These are phyloP conservation scores for Narthecium ossifragum DNA, from an alignment of 106 monocot genomes.

Conservation along the genomic window DNA sequence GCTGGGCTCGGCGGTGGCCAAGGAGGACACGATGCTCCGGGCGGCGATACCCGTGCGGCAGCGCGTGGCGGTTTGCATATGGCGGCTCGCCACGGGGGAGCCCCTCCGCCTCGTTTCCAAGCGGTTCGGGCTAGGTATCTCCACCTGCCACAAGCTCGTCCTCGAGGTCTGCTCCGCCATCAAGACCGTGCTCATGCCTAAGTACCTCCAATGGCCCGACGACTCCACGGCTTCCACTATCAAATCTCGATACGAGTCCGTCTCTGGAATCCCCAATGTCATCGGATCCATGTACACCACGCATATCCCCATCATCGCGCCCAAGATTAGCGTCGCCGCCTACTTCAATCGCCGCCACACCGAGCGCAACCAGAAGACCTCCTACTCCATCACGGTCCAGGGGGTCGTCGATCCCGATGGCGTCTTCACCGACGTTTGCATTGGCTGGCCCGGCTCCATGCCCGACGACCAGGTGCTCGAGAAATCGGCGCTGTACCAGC, in stretches of 20 bases:
- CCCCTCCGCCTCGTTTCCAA: slow-evolving; percentile 62
- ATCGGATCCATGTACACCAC: slow-evolving; percentile 90
- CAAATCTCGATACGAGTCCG: slow-evolving; percentile 25
- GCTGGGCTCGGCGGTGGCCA: slow-evolving; percentile 46
- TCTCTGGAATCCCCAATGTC: slow-evolving; percentile 57
- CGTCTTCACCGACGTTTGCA: slow-evolving; percentile 54
- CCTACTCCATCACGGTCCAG: slow-evolving; percentile 55
- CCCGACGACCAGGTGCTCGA: slow-evolving; percentile 47
- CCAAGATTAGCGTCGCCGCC: slow-evolving; percentile 46
- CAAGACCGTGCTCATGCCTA: slow-evolving; percentile 71
- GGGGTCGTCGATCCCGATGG: slow-evolving; percentile 45
- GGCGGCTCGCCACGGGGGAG: slow-evolving; percentile 67
- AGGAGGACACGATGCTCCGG: slow-evolving; percentile 70
- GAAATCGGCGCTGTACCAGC: slow-evolving; percentile 28
- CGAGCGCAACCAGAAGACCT: slow-evolving; percentile 54
- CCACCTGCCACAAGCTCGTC: slow-evolving; percentile 95
- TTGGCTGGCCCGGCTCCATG: slow-evolving; percentile 57
- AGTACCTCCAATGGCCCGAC: slow-evolving; percentile 65
- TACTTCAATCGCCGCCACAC: slow-evolving; percentile 56
- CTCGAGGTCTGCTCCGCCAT: slow-evolving; percentile 92
- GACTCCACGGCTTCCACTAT: slow-evolving; percentile 1
- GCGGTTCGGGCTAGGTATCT: slow-evolving; percentile 89
- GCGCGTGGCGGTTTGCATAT: slow-evolving; percentile 66
- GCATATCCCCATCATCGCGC: slow-evolving; percentile 90
- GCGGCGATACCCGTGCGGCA: slow-evolving; percentile 61